Conservation (phyloP, 768 basidiomycete genomes). For the Boletus vinaceobasis region DNA sequence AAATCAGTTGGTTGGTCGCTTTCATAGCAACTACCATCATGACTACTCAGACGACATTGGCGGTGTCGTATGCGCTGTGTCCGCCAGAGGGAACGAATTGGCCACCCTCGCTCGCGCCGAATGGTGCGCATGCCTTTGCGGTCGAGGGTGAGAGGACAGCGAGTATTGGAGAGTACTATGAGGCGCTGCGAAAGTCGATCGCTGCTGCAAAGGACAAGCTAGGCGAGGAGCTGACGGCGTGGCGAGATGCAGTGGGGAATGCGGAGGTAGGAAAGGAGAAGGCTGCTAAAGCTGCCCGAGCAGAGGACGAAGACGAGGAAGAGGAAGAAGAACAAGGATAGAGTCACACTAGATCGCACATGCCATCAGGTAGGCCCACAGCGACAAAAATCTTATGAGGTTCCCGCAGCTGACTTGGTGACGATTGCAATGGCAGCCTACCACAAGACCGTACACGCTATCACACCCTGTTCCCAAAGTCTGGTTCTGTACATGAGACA, state of each 20-base stretch:
- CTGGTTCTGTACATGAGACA: not conserved
- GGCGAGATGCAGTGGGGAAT: slow-evolving; percentile 72
- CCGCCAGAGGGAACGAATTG: slow-evolving; percentile 19
- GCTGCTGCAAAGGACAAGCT: slow-evolving; percentile 49
- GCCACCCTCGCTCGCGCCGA: slow-evolving; percentile 20
- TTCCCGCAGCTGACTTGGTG: not conserved
- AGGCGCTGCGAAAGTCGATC: slow-evolving; percentile 46
- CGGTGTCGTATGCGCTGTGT: slow-evolving; percentile 20
- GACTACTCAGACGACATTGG: slow-evolving; percentile 12
- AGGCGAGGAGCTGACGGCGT: slow-evolving; percentile 67
- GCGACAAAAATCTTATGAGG: not conserved
- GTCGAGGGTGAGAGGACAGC: slow-evolving; percentile 19
- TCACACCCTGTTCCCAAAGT: not conserved
- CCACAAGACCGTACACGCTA: not conserved
- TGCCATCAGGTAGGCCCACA: not conserved
- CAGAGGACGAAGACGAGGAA: slow-evolving; percentile 47
- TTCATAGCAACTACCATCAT: slow-evolving; percentile 12
- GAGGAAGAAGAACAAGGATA: slow-evolving; percentile 34
- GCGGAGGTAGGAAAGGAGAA: slow-evolving; percentile 60
- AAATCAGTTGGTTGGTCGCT: not conserved
- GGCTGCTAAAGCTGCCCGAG: slow-evolving; percentile 37
- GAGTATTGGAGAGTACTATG: slow-evolving; percentile 41
- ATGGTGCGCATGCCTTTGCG: slow-evolving; percentile 25
- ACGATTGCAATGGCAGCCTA: not conserved
- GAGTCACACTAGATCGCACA: not conserved